Evolutionary conservation across 495 filamentous ascomycete genomes (phyloP), one percentile per base, ranked within the genome.

Genomic region (Astrocystis sublimbata): DNA sequence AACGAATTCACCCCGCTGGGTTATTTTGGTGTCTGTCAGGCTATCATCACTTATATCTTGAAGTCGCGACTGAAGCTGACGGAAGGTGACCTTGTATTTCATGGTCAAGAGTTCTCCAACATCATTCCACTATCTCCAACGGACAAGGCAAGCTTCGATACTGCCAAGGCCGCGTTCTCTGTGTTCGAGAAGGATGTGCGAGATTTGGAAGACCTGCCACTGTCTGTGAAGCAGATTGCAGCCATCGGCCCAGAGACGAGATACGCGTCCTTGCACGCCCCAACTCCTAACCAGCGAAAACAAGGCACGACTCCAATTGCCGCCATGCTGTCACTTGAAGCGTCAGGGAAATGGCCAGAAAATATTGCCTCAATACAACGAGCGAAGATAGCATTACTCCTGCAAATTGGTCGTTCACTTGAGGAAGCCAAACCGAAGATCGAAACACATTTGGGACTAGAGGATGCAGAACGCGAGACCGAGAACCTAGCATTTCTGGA

Each of bases 311-410:
- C 62, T 0, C 79, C 78, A 1, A 69, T 81, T 67, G 87, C 93
- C 58, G 79, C 93, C 53, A 79, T 90, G 36, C 80, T 98, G 24
- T 92, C 93, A 64, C 97, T 98, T 66, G 94, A 98, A 76, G 91
- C 89, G 33, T 98, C 96, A 4, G 86, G 85, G 9, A 88, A 92
- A 58, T 98, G 94, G 94, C 96, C 94, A 0, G 92, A 98, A 65
- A 89, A 93, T 67, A 76, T 98, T 7, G 80, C 81, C 9, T 93
- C 94, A 3, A 93, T 98, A 45, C 94, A 98, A 71, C 85, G 90
- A 72, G 93, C 93, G 10, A 98, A 98, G 74, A 82, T 93, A 23
- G 96, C 93, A 0, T 96, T 98, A 69, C 81, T 98, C 2, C 70
- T 96, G 6, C 93, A 90, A 71, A 88, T 98, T 51, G 87, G 85